A percentile compares a stretch with the other conserved stretches of the same genome.
Evolutionary conservation across 208 protist genomes (phyloP).

Genomic region (Leishmania mexicana): DNA sequence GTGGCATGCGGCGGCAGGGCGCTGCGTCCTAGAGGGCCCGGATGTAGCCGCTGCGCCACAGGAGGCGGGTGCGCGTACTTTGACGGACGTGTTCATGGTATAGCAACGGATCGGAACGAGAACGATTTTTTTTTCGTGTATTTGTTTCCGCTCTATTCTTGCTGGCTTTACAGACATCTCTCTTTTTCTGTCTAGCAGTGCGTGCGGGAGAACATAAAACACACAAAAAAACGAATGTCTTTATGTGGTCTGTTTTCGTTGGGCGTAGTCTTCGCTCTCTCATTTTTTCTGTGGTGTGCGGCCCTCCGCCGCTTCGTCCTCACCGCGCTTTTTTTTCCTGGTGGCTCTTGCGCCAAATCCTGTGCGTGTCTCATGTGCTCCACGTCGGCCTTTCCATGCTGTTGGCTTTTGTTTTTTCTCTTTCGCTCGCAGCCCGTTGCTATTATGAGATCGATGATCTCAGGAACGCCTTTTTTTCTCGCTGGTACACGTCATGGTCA

Average conservation of each 20-base stretch:
- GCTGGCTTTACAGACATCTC: neutral
- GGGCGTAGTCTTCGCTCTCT: neutral
- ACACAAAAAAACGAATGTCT: neutral
- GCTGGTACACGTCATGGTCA: too few relatives aligned
- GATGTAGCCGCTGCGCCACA: neutral
- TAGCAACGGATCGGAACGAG: too few relatives aligned
- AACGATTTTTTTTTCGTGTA: neutral
- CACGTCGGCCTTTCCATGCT: neutral
- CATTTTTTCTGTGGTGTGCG: neutral
- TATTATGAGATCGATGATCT: neutral
- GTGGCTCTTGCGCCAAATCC: neutral
- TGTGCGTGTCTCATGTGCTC: neutral
- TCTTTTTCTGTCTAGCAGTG: neutral
- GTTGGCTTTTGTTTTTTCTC: neutral
- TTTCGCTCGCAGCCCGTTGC: neutral
- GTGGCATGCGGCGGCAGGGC: neutral
- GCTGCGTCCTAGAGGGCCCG: too few relatives aligned
- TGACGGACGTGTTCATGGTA: too few relatives aligned
- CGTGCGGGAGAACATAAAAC: neutral
- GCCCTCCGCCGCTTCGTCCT: neutral
- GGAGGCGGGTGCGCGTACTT: too few relatives aligned
- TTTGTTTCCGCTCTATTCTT: neutral
- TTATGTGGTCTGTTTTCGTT: neutral
- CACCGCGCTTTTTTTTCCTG: too few relatives aligned
- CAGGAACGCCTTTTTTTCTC: neutral